Conservation (phyloP, 331 rosid genomes). For the Malus hybrid region DNA sequence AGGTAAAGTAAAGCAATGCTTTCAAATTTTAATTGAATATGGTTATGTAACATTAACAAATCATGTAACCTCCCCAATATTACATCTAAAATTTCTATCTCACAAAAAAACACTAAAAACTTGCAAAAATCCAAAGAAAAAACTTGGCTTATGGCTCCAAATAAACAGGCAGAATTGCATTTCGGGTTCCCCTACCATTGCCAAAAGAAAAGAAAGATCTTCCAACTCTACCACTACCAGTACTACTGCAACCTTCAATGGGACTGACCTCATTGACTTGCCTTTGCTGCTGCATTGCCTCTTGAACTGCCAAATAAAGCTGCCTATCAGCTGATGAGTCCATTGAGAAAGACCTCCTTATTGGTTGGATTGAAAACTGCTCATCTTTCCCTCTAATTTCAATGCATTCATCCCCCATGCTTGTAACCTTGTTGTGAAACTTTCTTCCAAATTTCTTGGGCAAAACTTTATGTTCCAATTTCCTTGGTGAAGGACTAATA, state of each 20-base stretch:
- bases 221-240: slow-evolving; percentile 38
- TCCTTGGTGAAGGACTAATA: slow-evolving; percentile 39
- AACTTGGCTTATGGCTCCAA: slow-evolving; percentile 28
- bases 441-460: slow-evolving; percentile 34
- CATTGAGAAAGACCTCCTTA: slow-evolving; percentile 93
- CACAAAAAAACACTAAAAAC: slow-evolving; percentile 20
- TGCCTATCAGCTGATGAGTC: slow-evolving; percentile 79
- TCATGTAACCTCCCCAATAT: slow-evolving; percentile 39
- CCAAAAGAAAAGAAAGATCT: slow-evolving; percentile 88
- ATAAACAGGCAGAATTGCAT: slow-evolving; percentile 63
- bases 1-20: slow-evolving; percentile 8
- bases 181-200: slow-evolving; percentile 63
- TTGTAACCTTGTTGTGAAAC: slow-evolving; percentile 49
- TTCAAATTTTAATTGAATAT: slow-evolving; percentile 39
- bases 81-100: slow-evolving; percentile 35
- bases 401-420: slow-evolving; percentile 92
- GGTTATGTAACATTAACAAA: slow-evolving; percentile 32
- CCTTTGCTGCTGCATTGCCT: slow-evolving; percentile 43
- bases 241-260: slow-evolving; percentile 37
- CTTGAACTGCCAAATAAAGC: slow-evolving; percentile 70
- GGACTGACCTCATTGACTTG: slow-evolving; percentile 35
- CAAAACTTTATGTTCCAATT: slow-evolving; percentile 16
- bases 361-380: slow-evolving; percentile 62
- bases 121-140: slow-evolving; percentile 12
- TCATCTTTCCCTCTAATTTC: slow-evolving; percentile 72